A percentile compares a stretch with the other conserved stretches of the same genome.
These are phyloP conservation scores for Mycena citricolor DNA, from an alignment of 1,284 basidiomycete species.

Conservation along the genomic window DNA sequence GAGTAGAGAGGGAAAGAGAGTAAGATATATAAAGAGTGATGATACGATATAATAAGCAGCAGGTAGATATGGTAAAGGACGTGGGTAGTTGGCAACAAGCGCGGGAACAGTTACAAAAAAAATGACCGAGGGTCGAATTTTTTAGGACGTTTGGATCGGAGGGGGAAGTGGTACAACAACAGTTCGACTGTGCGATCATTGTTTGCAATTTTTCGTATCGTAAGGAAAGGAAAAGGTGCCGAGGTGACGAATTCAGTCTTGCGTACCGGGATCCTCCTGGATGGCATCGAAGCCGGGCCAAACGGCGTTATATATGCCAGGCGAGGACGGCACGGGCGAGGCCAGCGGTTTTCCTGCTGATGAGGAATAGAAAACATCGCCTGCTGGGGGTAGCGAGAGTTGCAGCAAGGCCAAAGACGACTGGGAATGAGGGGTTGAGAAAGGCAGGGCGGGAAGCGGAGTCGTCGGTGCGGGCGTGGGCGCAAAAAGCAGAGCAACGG, in stretches of 20 bases:
- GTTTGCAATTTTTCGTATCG: too few relatives aligned
- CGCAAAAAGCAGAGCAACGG: constrained; percentile 17
- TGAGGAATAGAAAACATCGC: constrained; percentile 16
- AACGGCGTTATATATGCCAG: constrained; percentile 15
- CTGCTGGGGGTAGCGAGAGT: constrained; percentile 1
- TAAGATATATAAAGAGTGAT: too few relatives aligned
- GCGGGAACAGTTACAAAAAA: too few relatives aligned
- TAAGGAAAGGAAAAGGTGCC: too few relatives aligned
- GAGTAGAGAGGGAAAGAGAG: too few relatives aligned
- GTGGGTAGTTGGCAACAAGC: too few relatives aligned
- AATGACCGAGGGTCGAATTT: too few relatives aligned
- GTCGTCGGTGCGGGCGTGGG: constrained; percentile 16
- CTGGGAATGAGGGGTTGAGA: constrained; percentile 18
- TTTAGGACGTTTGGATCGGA: too few relatives aligned
- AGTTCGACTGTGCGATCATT: too few relatives aligned
- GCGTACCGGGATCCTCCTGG: constrained; percentile 20
- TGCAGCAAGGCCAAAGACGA: constrained; percentile 18
- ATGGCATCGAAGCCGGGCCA: constrained; percentile 18
- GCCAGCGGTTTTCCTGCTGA: constrained; percentile 6
- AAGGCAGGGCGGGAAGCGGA: constrained; percentile 18
- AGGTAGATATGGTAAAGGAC: too few relatives aligned
- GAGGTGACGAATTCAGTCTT: constrained; percentile 14
- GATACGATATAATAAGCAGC: too few relatives aligned
- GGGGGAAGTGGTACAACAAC: too few relatives aligned
- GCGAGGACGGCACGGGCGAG: constrained; percentile 11